Base-by-base conservation (phyloP, 1,284 basidiomycete genomes). In the Retiboletus fuscus region DNA sequence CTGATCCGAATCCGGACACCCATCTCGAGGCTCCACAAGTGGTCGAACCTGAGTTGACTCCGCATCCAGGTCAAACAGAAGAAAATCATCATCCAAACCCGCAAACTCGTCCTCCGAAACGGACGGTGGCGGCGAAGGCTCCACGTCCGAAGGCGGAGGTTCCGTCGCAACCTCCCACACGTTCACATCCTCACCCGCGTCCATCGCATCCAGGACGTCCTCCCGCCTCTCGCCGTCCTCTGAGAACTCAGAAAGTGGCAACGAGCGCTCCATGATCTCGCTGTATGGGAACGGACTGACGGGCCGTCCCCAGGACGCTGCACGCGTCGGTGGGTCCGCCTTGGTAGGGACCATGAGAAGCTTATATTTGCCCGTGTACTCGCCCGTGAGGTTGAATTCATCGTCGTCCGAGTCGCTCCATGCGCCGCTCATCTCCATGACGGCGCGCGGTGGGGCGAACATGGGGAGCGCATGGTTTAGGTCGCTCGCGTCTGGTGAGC, bases 251-350 rank as follows among this genome's bases (percentile, higher is more conserved):
- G 75, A 73, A 55, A 71, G 30, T 2, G 75, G 75, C 55, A 81
- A 47, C 28, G 78, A 77, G 22, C 74, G 76, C 60, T 83, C 80
- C 73, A 83, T 71, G 28, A 80, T 76, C 60, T 75, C 79, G 73
- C 74, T 79, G 61, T 80, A 81, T 5, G 89, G 90, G 75, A 86
- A 92, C 0, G 92, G 92, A 69, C 91, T 93, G 55, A 90, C 86
- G 3, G 91, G 92, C 18, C 89, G 84, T 1, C 92, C 92, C 92
- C 92, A 93, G 34, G 84, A 80, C 49, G 89, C 87, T 79, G 86
- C 86, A 53, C 87, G 83, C 82, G 87, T 90, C 3, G 91, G 90
- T 1, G 92, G 91, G 73, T 92, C 92, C n/a, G 80, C 81, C 82
- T 92, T 93, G 22, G 89, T 92, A 22, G 86, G 88, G 8, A 91